phyloP scores from a whole-genome alignment of 2,329 filamentous ascomycete species.

The Tolypocladium amazonense region DNA sequence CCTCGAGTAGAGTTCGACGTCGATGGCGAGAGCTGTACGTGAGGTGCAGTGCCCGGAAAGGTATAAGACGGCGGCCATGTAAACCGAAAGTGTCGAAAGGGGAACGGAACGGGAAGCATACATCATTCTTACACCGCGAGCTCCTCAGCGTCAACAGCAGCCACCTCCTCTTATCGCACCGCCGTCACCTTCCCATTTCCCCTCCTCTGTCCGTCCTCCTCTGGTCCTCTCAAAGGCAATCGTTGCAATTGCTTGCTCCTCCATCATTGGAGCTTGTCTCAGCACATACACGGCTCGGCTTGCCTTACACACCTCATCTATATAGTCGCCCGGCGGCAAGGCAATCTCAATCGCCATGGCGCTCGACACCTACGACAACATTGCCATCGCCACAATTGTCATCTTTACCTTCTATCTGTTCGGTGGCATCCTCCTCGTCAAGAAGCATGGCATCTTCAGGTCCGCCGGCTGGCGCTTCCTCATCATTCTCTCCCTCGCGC shows the following conservation, averaged over 20 bases:
- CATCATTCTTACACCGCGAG: not conserved
- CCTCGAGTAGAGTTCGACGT: not conserved
- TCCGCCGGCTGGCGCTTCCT: slow-evolving; percentile 51
- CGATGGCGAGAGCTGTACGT: not conserved
- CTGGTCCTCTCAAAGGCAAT: not conserved
- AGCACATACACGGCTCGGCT: not conserved
- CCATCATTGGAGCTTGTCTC: not conserved
- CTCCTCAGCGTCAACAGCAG: not conserved
- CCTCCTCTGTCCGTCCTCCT: not conserved
- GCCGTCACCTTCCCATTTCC: not conserved
- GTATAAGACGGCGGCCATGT: not conserved
- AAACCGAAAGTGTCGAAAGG: not conserved
- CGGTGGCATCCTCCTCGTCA: slow-evolving; percentile 31
- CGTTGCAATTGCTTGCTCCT: not conserved
- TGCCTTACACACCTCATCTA: not conserved
- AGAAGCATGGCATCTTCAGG: slow-evolving; percentile 38
- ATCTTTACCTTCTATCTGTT: slow-evolving; percentile 18
- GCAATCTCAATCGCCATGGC: slow-evolving; percentile 5
- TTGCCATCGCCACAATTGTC: slow-evolving; percentile 20
- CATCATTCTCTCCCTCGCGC: slow-evolving; percentile 44
- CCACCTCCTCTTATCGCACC: not conserved
- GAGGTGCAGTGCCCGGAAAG: not conserved
- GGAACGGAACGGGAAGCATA: not conserved
- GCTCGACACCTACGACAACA: slow-evolving; percentile 17
- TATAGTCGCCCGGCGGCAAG: not conserved